Evolutionary conservation across 257 asterid species (phyloP).

Genomic region (Rhazya stricta): DNA sequence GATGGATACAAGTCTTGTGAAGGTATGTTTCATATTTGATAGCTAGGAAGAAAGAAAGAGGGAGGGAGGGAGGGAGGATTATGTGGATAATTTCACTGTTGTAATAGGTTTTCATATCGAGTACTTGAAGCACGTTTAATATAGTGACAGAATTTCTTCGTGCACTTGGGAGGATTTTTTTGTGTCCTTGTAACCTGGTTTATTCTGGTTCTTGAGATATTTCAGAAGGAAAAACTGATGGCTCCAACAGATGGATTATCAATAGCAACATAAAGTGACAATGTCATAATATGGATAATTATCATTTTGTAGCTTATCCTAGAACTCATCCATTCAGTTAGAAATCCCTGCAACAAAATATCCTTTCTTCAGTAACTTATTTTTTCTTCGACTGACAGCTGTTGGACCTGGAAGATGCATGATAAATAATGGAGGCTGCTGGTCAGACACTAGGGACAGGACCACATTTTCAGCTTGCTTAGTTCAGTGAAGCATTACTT

Average conservation of each 20-base stretch:
- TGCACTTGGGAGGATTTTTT: neutral
- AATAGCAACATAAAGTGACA: neutral
- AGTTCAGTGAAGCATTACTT: slow-evolving; percentile 38
- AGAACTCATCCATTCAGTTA: neutral
- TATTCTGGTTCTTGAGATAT: neutral
- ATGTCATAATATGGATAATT: neutral
- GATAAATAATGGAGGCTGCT: slow-evolving; percentile 73
- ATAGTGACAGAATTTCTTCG: neutral
- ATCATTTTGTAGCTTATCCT: neutral
- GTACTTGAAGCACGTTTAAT: too few relatives aligned
- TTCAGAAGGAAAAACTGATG: too few relatives aligned
- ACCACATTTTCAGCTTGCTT: slow-evolving; percentile 64
- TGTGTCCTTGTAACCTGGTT: neutral
- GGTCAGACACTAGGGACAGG: slow-evolving; percentile 62
- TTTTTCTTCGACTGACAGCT: slow-evolving; percentile 40
- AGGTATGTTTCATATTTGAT: slow-evolving; percentile 35
- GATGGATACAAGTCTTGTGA: slow-evolving; percentile 76
- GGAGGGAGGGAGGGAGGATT: neutral
- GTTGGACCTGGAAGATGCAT: slow-evolving; percentile 90
- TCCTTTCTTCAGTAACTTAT: neutral
- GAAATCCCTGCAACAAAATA: neutral
- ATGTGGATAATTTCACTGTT: neutral
- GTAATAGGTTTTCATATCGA: too few relatives aligned
- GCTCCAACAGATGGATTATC: neutral
- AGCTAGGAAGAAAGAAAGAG: too few relatives aligned